Evolutionary conservation across 345 rosid genomes (phyloP).

Genomic region (Citropsis articulata): DNA sequence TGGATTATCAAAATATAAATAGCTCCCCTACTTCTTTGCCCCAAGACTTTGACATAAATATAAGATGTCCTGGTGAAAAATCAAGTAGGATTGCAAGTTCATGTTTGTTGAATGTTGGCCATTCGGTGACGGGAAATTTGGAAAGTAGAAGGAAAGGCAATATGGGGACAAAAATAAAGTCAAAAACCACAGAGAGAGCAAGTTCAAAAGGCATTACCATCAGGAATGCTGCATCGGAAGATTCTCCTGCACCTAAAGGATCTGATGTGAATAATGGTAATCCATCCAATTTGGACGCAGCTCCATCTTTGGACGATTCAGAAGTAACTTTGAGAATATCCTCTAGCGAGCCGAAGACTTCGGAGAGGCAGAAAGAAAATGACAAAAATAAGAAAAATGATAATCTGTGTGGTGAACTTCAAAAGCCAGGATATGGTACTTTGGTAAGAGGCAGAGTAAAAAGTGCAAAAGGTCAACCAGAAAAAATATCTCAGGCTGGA

Average conservation of each 20-base stretch:
- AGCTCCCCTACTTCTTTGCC: background rate
- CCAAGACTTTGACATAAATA: background rate
- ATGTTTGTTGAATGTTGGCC: background rate
- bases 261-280: background rate
- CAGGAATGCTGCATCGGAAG: background rate
- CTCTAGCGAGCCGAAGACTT: background rate
- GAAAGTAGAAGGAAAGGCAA: slow-evolving; percentile 4
- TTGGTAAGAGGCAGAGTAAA: background rate
- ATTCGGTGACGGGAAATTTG: background rate
- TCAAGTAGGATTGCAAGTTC: background rate
- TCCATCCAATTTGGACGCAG: background rate
- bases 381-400: background rate
- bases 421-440: background rate
- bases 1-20: background rate
- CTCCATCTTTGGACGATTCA: too few relatives aligned
- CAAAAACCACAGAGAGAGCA: slow-evolving; percentile 8
- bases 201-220: background rate
- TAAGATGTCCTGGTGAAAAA: slow-evolving; percentile 4
- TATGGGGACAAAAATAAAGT: background rate
- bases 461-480: background rate
- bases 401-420: background rate
- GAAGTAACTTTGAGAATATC: background rate
- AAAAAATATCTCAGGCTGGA: background rate
- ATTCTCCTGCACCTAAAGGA: background rate
- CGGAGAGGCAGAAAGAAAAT: background rate